These are phyloP conservation scores for Penicillium salamii DNA, from an alignment of 495 filamentous ascomycete genomes.

Conservation along the genomic window DNA sequence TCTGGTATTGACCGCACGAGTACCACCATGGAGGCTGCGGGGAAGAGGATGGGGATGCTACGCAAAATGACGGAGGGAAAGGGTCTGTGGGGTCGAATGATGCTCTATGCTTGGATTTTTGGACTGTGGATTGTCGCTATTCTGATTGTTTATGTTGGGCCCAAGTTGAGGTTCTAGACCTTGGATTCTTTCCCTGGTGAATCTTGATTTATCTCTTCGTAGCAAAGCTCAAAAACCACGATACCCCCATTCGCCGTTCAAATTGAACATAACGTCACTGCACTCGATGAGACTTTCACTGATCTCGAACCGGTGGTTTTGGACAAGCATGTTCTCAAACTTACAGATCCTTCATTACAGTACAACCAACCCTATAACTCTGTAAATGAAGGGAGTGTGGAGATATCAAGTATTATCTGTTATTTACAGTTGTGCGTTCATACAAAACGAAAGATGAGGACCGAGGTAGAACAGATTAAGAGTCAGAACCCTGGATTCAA, in stretches of 20 bases:
- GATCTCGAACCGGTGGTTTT: no score
- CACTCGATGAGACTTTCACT: background rate
- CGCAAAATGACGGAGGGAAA: conserved; percentile 75
- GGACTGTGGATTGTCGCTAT: conserved; percentile 73
- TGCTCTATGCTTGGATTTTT: conserved; percentile 80
- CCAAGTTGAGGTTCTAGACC: conserved; percentile 76
- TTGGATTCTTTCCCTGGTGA: background rate
- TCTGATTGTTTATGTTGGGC: conserved; percentile 73
- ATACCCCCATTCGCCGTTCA: conserved; percentile 1
- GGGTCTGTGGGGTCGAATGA: conserved; percentile 82
- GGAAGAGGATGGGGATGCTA: conserved; percentile 69
- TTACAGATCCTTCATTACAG: no score
- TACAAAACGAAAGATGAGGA: background rate
- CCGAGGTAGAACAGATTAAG: conserved; percentile 5
- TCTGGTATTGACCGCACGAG: conserved; percentile 75
- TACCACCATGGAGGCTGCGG: conserved; percentile 69
- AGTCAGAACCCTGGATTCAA: conserved; percentile 29
- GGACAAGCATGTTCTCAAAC: no score
- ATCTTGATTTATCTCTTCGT: conserved; percentile 4
- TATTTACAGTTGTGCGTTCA: background rate
- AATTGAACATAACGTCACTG: background rate
- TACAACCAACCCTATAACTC: no score
- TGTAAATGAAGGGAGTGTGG: no score
- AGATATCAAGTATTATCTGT: no score
- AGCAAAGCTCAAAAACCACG: conserved; percentile 8